A percentile compares a stretch with the other conserved stretches of the same genome.
phyloP scores from a whole-genome alignment of 495 filamentous ascomycete genomes.

The Trichoderma asperelloides region DNA sequence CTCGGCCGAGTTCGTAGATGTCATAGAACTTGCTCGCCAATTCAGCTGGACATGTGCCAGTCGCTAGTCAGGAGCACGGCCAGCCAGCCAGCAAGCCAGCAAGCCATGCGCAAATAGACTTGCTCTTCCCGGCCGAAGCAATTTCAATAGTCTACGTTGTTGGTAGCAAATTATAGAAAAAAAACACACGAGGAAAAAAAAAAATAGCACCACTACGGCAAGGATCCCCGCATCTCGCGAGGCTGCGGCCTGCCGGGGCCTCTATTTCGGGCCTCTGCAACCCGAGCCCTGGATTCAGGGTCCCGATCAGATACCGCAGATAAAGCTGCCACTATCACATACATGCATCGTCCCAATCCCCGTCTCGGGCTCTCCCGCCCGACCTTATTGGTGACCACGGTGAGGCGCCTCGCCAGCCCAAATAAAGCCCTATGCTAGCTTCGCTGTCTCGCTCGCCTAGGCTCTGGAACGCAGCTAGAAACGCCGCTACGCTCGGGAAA shows the following conservation, averaged over 20 bases:
- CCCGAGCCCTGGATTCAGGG: not conserved
- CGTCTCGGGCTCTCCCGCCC: not conserved
- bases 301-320: not conserved
- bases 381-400: not conserved
- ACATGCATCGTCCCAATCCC: too few relatives aligned
- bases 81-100: too few relatives aligned
- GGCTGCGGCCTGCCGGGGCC: not conserved
- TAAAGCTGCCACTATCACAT: not conserved
- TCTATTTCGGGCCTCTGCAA: not conserved
- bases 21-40: too few relatives aligned
- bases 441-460: not conserved
- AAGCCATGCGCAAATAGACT: not conserved
- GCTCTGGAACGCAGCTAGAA: conserved; percentile 6
- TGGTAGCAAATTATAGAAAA: too few relatives aligned
- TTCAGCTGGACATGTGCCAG: too few relatives aligned
- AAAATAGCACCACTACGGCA: not conserved
- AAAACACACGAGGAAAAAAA: too few relatives aligned
- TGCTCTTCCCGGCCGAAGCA: not conserved
- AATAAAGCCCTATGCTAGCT: not conserved
- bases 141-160: not conserved
- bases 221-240: not conserved
- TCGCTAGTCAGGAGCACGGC: too few relatives aligned
- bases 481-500: not conserved
- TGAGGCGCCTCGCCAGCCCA: not conserved
- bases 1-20: too few relatives aligned